Evolutionary conservation across 2,329 filamentous ascomycete genomes (phyloP), one percentile per base, ranked within the genome.

Genomic region (Botryotinia globosa): DNA sequence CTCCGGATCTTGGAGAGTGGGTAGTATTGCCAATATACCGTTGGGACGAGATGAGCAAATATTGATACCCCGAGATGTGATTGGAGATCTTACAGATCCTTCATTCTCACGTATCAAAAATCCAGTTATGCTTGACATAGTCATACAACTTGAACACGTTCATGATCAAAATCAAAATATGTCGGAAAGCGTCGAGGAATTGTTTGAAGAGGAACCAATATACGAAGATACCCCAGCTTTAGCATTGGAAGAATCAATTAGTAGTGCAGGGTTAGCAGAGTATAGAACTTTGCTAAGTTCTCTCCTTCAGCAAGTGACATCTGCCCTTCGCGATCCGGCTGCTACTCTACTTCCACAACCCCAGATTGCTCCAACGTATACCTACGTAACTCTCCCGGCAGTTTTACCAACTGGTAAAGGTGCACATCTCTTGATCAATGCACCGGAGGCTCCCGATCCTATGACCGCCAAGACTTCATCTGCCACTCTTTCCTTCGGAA

Each of bases 1-100:
- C 4, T 82, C 85, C 25, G 81, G 85, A 48, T 82, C 84, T 22
- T 94, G 92, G 86, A 87, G 91, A 72, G 90, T 98, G 59, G 92
- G 92, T 73, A 91, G 92, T 62, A 90, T 97, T 74, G 94, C 93
- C 59, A 93, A 92, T 76, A 87, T 94, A 58, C 88, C 92, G 1
- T 85, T 99, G 5, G 95, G 95, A 6, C 91, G 92, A 65, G 94
- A 98, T 79, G 95, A 98, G 82, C 92, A 91, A 75, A 89, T 98
- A 32, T 92, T 93, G 80, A 88, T 98, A 75, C 87, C 91, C 64
- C 89, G 92, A 37, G 90, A 94, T 73, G 88, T 95, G 39, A 89
- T 94, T 42, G 89, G 91, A 73, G 91, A 92, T 76, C 87, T 94
- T 51, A 88, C 89, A 34, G 95, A 98, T 81, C 92, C 94, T 22